Percentiles rank a stretch among this genome's conserved stretches.
Conservation (phyloP, 1,284 basidiomycete genomes). For the Melampsora americana region DNA sequence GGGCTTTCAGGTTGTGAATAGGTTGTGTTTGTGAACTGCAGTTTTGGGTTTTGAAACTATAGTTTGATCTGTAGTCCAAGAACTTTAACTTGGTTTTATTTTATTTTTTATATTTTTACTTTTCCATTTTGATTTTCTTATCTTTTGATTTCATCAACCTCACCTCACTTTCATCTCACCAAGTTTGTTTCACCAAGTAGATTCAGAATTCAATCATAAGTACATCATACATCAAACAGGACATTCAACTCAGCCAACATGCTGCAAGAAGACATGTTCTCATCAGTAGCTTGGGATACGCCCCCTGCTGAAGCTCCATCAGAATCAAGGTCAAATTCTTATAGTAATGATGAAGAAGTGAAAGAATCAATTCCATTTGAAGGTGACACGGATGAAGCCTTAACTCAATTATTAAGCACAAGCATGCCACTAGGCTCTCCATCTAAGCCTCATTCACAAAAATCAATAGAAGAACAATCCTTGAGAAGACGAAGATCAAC, state of each 20-base stretch:
- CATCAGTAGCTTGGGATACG: neutral
- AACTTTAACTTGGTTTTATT: too few species aligned
- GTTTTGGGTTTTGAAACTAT: too few species aligned
- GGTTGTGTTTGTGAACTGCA: too few species aligned
- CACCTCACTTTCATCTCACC: too few species aligned
- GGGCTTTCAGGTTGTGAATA: too few species aligned
- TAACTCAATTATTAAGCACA: neutral
- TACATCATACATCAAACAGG: too few species aligned
- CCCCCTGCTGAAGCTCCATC: neutral
- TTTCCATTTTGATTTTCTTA: too few species aligned
- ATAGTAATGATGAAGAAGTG: neutral
- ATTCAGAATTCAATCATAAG: too few species aligned
- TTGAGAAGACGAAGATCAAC: conserved; percentile 12
- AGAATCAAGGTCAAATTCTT: neutral
- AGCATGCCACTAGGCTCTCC: neutral
- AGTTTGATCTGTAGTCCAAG: too few species aligned
- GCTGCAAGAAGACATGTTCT: conserved; percentile 5
- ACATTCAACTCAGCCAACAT: neutral
- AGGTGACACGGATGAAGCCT: neutral
- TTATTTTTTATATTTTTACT: too few species aligned
- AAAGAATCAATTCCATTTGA: neutral
- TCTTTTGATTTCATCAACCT: too few species aligned
- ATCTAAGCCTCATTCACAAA: neutral
- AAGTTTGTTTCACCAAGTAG: too few species aligned
- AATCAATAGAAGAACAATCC: neutral